These are phyloP conservation scores for Leccinum barrowsii DNA, from an alignment of 768 basidiomycete species.

Conservation along the genomic window DNA sequence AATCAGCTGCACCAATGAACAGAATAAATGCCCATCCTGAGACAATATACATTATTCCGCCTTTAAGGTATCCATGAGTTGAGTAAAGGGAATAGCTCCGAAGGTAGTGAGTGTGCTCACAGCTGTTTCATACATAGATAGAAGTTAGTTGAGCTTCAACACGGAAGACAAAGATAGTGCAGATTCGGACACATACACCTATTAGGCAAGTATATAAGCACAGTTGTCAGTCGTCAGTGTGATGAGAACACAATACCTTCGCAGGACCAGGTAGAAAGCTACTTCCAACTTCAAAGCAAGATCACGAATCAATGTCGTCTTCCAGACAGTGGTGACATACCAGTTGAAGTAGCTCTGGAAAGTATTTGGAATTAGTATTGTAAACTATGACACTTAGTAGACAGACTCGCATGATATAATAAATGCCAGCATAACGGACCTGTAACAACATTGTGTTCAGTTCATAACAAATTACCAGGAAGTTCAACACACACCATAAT, in stretches of 20 bases:
- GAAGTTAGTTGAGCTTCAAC: too few relatives aligned
- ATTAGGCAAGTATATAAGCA: background rate
- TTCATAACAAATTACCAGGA: too few relatives aligned
- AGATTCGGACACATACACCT: background rate
- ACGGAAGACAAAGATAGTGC: too few relatives aligned
- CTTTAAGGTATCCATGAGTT: background rate
- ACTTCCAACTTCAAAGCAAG: background rate
- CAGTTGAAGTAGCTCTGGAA: background rate
- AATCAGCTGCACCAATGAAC: background rate
- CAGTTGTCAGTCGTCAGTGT: background rate
- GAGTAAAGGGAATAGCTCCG: background rate
- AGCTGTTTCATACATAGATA: background rate
- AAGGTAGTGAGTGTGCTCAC: background rate
- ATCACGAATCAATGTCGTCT: background rate
- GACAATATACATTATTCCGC: background rate
- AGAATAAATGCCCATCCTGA: background rate
- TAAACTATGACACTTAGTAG: background rate
- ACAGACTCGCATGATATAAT: background rate
- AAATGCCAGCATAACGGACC: conserved; percentile 14
- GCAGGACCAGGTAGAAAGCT: background rate
- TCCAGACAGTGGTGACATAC: background rate
- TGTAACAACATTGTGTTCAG: background rate
- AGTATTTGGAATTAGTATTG: background rate
- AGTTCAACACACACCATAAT: background rate
- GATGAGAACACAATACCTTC: too few relatives aligned